Conservation (phyloP, 1,139 yeast species). For the Tardiomyces depauwii region DNA sequence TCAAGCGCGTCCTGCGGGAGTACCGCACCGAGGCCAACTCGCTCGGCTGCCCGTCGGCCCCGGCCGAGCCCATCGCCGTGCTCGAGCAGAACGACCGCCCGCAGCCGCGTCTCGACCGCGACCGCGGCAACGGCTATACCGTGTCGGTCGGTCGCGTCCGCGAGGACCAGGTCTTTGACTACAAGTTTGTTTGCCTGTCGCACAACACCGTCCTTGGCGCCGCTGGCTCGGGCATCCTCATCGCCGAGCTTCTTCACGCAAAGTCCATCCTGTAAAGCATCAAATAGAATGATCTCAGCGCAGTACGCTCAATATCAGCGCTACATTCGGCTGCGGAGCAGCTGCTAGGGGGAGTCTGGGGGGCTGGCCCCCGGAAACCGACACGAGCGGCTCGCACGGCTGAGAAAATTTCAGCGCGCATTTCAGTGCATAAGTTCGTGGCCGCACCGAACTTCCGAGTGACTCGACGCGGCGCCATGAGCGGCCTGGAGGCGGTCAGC, state of each 20-base stretch:
- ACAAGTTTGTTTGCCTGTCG: conserved; percentile 90
- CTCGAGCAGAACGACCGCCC: conserved; percentile 90
- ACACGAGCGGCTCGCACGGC: no score
- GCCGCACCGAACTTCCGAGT: no score
- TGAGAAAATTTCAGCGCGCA: no score
- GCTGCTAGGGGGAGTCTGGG: no score
- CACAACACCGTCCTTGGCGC: conserved; percentile 98
- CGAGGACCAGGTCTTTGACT: conserved; percentile 85
- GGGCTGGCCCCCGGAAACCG: no score
- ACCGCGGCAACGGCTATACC: conserved; percentile 88
- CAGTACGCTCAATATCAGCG: no score
- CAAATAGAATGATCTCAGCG: no score
- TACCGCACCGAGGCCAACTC: conserved; percentile 78
- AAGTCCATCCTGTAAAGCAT: conserved; percentile 51
- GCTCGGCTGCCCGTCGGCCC: conserved; percentile 83
- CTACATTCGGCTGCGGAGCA: no score
- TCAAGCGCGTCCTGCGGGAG: conserved; percentile 56
- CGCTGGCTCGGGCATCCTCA: conserved; percentile 97
- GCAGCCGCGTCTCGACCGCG: conserved; percentile 95
- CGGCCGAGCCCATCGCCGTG: conserved; percentile 82
- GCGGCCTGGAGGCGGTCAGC: not conserved
- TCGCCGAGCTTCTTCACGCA: conserved; percentile 81
- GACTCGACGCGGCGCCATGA: not conserved
- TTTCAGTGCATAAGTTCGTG: no score
- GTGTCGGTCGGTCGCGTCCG: conserved; percentile 93